Base-by-base conservation (phyloP, 1,284 basidiomycete genomes). In the Cryptococcus amylolentus region DNA sequence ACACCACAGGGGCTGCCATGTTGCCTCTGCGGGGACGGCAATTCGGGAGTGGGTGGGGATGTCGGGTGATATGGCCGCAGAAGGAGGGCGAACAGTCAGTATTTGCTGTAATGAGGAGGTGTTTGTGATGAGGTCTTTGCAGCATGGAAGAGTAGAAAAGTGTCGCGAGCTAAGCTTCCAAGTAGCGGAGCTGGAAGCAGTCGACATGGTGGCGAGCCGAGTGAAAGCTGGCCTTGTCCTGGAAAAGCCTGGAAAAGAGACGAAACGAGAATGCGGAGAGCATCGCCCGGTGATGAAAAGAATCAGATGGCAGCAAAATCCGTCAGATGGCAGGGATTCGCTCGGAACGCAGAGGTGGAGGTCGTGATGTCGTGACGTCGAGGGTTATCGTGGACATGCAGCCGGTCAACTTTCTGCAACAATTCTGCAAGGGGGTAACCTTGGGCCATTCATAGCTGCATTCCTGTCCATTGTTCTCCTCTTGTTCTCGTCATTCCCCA, bases 151-250 rank as follows among this genome's bases (percentile, higher is more conserved):
- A 31, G 23, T 4, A n/a, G 46, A 47, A n/a, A 28, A 9, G 46
- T 23, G 46, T 47, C 46, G 31, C 46, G 46, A n/a, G n/a, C n/a
- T n/a, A 78, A 91, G 88, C 86, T 89, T 66, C 60, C 73, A 75
- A n/a, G 64, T 69, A 37, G 58, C 49, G 28, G 67, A 59, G 63
- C 69, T 58, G 38, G 65, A 62, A 53, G 58, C 62, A 18, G 64
- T 61, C 28, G 66, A 44, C 68, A 69, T 73, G 35, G 48, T 67
- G 56, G 58, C 43, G 28, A 48, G 40, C 52, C 23, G 49, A 31
- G 37, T 51, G 37, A 31, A 37, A 4, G 40, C 7, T 28, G 31
- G 23, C 28, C 40, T 47, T 16, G 47, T 8, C 3, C n/a, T n/a
- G n/a, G n/a, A n/a, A n/a, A n/a, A n/a, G n/a, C n/a, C 51, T 4